Evolutionary conservation across 208 protist species (phyloP).

Genomic region (Leishmania tarentolae): DNA sequence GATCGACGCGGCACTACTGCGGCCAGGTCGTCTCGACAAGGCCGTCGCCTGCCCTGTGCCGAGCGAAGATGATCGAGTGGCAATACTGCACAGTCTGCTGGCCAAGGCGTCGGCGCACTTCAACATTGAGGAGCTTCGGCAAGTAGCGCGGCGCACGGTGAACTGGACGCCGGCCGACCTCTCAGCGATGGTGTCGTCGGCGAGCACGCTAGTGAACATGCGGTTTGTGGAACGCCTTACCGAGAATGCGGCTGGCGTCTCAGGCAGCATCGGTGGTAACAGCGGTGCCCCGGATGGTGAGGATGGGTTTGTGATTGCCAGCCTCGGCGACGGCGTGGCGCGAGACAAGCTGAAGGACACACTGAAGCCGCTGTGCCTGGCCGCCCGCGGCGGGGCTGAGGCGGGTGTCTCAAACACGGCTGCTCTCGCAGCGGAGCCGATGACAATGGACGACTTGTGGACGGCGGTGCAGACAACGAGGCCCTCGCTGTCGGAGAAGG

Average conservation of each 20-base stretch:
- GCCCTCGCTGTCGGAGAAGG: conserved; percentile 60
- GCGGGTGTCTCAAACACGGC: conserved; percentile 5
- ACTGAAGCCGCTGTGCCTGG: conserved; percentile 30
- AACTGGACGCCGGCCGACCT: conserved; percentile 89
- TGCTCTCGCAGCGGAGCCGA: conserved; percentile 15
- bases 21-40: conserved; percentile 91
- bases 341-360: conserved; percentile 72
- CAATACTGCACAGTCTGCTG: conserved; percentile 99
- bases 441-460: conserved; percentile 63
- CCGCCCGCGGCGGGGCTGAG: neutral
- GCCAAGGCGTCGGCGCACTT: conserved; percentile 97
- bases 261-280: neutral
- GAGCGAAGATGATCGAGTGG: conserved; percentile 67
- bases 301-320: conserved; percentile 51
- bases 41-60: conserved; percentile 87
- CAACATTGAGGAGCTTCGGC: conserved; percentile 45
- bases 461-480: conserved; percentile 51
- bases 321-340: conserved; percentile 53
- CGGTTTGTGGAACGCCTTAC: conserved; percentile 67
- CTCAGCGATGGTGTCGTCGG: conserved; percentile 72
- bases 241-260: conserved; percentile 13
- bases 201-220: conserved; percentile 68
- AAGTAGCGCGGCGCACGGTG: conserved; percentile 54
- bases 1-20: conserved; percentile 95
- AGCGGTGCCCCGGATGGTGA: neutral